Evolutionary conservation across 306 rosid genomes (phyloP).

Genomic region (Heteromeles arbutifolia): DNA sequence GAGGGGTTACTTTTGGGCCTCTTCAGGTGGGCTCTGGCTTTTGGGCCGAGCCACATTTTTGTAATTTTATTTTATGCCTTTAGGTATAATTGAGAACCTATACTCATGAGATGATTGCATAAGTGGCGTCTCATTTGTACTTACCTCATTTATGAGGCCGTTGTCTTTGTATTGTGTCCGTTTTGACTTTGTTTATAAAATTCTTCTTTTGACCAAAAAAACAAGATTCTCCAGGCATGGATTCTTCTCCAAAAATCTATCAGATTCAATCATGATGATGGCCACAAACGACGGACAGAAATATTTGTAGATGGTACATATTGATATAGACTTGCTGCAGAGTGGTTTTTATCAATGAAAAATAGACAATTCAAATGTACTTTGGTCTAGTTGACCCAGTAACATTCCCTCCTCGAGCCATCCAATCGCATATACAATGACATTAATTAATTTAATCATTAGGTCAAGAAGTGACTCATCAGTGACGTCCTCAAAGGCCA

Average conservation of each 20-base stretch:
- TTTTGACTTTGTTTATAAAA: too few species aligned
- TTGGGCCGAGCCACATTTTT: too few species aligned
- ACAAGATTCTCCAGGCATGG: neutral
- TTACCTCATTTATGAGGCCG: too few species aligned
- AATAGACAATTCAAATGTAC: neutral
- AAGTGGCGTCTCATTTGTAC: too few species aligned
- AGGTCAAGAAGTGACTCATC: neutral
- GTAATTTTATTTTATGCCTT: too few species aligned
- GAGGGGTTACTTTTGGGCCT: too few species aligned
- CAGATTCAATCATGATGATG: slow-evolving; percentile 33
- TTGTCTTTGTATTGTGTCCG: too few species aligned
- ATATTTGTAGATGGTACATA: slow-evolving; percentile 8
- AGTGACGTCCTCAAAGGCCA: neutral
- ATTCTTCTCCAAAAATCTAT: slow-evolving; percentile 20
- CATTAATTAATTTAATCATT: neutral
- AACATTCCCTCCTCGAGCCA: slow-evolving; percentile 31
- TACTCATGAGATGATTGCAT: too few species aligned
- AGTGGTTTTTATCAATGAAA: slow-evolving; percentile 25
- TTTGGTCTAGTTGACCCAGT: slow-evolving; percentile 41
- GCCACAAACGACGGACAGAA: slow-evolving; percentile 54
- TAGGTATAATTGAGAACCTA: too few species aligned
- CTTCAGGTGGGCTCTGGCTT: too few species aligned
- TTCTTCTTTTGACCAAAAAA: too few species aligned
- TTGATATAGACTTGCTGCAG: slow-evolving; percentile 1
- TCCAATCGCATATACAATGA: slow-evolving; percentile 26